Percentiles rank a stretch among this genome's conserved stretches.
These are phyloP conservation scores for Pythium sukuiense DNA, from an alignment of 352 stramenopile species.

Conservation along the genomic window DNA sequence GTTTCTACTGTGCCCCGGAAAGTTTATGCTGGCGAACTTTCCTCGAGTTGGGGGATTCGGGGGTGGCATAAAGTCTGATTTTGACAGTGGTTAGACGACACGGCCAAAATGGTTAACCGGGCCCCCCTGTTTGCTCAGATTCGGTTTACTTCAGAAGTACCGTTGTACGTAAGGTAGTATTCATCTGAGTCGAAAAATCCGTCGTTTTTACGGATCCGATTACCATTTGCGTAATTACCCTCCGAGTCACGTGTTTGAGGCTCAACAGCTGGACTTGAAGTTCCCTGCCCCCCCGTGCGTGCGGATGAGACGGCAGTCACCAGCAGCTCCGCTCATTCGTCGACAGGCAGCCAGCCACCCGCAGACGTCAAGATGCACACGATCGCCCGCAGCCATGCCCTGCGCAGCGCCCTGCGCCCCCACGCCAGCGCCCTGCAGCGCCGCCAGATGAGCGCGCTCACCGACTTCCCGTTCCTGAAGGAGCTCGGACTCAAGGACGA, in stretches of 20 bases:
- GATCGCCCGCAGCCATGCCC: conserved; percentile 16
- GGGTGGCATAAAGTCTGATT: too few species aligned
- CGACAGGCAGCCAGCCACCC: conserved; percentile 13
- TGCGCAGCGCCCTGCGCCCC: conserved; percentile 15
- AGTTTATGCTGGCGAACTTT: too few species aligned
- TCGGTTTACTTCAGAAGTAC: too few species aligned
- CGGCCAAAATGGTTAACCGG: too few species aligned
- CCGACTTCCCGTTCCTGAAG: conserved; percentile 74
- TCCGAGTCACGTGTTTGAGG: background rate
- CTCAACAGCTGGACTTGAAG: conserved; percentile 24
- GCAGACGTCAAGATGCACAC: conserved; percentile 18
- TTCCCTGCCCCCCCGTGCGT: conserved; percentile 8
- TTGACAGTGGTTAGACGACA: too few species aligned
- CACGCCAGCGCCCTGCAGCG: conserved; percentile 25
- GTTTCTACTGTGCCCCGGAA: too few species aligned
- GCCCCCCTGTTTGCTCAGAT: too few species aligned
- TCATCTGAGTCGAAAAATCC: too few species aligned
- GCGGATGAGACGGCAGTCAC: conserved; percentile 20
- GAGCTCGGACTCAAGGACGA: conserved; percentile 81
- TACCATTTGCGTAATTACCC: background rate
- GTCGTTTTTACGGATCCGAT: background rate
- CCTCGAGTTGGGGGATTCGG: too few species aligned
- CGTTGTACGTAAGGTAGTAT: too few species aligned
- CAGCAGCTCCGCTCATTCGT: conserved; percentile 18
- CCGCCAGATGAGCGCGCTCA: conserved; percentile 43